Base-by-base conservation (phyloP, 1,284 basidiomycete genomes). In the Agaricales sp. region DNA sequence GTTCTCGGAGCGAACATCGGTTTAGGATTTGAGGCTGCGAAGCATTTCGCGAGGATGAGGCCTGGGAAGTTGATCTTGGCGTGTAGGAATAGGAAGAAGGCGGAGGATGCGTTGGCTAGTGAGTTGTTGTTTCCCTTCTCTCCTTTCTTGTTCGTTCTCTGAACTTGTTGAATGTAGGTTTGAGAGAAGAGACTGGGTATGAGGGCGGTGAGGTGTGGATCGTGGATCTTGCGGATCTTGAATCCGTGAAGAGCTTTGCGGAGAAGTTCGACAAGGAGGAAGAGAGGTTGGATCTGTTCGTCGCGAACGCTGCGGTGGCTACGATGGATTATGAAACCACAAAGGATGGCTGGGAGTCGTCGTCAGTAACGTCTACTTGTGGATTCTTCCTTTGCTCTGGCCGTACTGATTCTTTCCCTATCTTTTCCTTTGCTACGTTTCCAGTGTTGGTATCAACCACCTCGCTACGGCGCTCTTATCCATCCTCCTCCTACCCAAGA, bases 1-100 rank as follows among this genome's bases (percentile, higher is more conserved):
- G 56, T 69, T 41, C 59, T 59, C 3, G 67, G 67, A 8, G 59
- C 63, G 19, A 69, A 66, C 51, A 56, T 55, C n/a, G 66, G 67
- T 18, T 51, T 67, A 12, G 66, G 66, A 3, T 56, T 62, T 41
- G 63, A 66, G 45, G 59, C 61, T 3, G 59, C 61, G 19, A 63
- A 61, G 41, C 63, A 63, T 47, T 60, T 67, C 39, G 63, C 65
- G 2, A 46, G 35, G 19, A 63, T 67, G 61, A 59, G 61, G 3
- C 62, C 64, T 14, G 56, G 49, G n/a, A 50, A 53, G 44, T 44
- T 66, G 21, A 57, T 66, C 21, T 49, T 66, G 19, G 61, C 52
- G 8, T 63, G 63, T 46, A 53, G 64, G 20, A 60, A 48, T 47
- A 50, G 53, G 41, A 53, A 54, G 22, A 63, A 60, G 47, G 62